Evolutionary conservation across 2,329 filamentous ascomycete species (phyloP).

Genomic region (Periconia sp.): DNA sequence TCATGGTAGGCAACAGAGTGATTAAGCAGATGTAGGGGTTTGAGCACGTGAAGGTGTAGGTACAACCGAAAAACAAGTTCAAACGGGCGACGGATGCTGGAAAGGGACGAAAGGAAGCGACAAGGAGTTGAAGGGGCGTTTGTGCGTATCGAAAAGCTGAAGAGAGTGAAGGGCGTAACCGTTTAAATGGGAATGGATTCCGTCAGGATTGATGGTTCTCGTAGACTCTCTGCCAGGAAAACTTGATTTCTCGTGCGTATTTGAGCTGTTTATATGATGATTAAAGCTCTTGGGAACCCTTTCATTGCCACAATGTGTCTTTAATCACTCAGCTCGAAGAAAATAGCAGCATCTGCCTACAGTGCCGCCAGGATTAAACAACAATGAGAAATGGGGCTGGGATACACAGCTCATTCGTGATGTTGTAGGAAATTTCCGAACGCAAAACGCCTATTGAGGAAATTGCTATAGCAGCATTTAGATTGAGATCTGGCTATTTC

Average conservation of each 20-base stretch:
- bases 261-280: not conserved
- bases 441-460: not conserved
- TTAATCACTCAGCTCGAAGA: constrained; percentile 1
- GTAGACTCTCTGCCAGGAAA: not conserved
- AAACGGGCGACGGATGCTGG: constrained; percentile 8
- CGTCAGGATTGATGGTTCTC: not conserved
- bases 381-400: not conserved
- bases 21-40: not conserved
- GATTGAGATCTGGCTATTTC: not conserved
- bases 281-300: not conserved
- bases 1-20: constrained; percentile 19
- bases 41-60: not conserved
- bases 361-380: not conserved
- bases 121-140: not conserved
- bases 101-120: not conserved
- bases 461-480: not conserved
- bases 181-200: not conserved
- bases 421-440: not conserved
- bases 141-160: constrained; percentile 2
- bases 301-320: constrained; percentile 1
- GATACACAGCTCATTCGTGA: not conserved
- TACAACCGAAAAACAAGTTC: constrained; percentile 4
- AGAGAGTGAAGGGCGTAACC: not conserved
- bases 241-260: not conserved
- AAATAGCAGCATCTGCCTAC: not conserved